Conservation (phyloP, 2,329 filamentous ascomycete species). For the Cercospora beticola region DNA sequence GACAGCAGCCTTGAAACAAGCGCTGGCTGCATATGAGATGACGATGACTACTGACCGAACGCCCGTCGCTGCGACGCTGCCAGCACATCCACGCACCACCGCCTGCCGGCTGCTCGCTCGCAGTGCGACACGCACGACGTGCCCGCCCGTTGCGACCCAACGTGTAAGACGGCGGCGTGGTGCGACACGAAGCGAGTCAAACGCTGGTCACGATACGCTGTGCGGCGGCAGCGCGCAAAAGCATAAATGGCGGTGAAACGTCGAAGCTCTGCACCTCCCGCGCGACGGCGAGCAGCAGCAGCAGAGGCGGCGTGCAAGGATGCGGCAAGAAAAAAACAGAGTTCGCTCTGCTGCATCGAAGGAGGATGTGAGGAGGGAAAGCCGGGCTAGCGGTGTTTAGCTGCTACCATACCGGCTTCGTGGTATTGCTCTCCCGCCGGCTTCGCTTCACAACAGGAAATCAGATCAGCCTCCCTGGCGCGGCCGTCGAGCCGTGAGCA, state of each 20-base stretch:
- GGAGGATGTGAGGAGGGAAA: not conserved
- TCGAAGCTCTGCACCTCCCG: conserved; percentile 1
- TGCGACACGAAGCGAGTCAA: conserved; percentile 22
- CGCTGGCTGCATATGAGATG: conserved; percentile 6
- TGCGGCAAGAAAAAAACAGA: not conserved
- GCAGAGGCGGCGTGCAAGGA: not conserved
- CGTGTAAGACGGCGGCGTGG: conserved; percentile 8
- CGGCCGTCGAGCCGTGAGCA: not conserved
- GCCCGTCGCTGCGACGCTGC: not conserved
- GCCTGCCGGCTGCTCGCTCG: conserved; percentile 1
- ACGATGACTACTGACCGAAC: not conserved
- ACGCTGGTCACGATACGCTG: conserved; percentile 7
- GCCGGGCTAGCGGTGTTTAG: conserved; percentile 6
- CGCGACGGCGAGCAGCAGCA: not conserved
- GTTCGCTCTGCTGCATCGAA: conserved; percentile 3
- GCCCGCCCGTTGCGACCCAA: conserved; percentile 13
- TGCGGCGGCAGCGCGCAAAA: conserved; percentile 6
- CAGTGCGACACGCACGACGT: conserved; percentile 12
- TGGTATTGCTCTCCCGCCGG: not conserved
- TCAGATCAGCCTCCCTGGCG: not conserved
- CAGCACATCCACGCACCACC: not conserved
- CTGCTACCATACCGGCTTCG: conserved; percentile 13
- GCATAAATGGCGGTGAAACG: conserved; percentile 15
- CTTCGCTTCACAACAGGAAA: not conserved
- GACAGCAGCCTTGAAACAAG: conserved; percentile 10